A percentile compares a stretch with the other conserved stretches of the same genome.
Evolutionary conservation across 1,284 basidiomycete genomes (phyloP).

Genomic region (Microbotryum saponariae): DNA sequence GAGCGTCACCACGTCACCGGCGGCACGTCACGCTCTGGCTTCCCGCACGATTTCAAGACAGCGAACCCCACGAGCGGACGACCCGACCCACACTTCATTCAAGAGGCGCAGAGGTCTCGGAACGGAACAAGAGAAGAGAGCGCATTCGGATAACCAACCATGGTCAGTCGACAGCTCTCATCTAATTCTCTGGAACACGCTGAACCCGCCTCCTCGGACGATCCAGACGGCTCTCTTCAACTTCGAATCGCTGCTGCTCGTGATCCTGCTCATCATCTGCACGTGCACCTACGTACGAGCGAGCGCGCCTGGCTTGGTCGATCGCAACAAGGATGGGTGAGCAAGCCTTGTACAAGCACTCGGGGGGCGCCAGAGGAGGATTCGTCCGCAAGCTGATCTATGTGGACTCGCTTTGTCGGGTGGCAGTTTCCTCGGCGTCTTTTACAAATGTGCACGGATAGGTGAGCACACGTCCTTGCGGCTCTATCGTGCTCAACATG

Average conservation of each 20-base stretch:
- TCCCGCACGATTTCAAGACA: too few relatives aligned
- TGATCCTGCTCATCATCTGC: constrained; percentile 87
- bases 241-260: constrained; percentile 88
- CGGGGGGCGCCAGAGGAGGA: background rate
- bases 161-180: too few relatives aligned
- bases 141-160: too few relatives aligned
- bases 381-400: background rate
- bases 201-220: too few relatives aligned
- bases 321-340: constrained; percentile 90
- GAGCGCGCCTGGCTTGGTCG: constrained; percentile 77
- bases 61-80: too few relatives aligned
- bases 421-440: constrained; percentile 71
- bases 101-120: too few relatives aligned
- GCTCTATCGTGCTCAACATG: too few relatives aligned
- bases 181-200: too few relatives aligned
- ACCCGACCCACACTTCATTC: too few relatives aligned
- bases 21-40: too few relatives aligned
- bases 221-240: constrained; percentile 91
- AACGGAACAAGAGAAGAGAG: too few relatives aligned
- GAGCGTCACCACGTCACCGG: too few relatives aligned
- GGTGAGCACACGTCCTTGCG: constrained; percentile 46
- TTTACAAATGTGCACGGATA: constrained; percentile 88
- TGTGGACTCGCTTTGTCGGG: background rate
- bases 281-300: constrained; percentile 94
- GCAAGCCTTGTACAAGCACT: background rate